Evolutionary conservation across 257 asterid genomes (phyloP), one percentile per base, ranked within the genome.

Genomic region (Scutellaria barbata): DNA sequence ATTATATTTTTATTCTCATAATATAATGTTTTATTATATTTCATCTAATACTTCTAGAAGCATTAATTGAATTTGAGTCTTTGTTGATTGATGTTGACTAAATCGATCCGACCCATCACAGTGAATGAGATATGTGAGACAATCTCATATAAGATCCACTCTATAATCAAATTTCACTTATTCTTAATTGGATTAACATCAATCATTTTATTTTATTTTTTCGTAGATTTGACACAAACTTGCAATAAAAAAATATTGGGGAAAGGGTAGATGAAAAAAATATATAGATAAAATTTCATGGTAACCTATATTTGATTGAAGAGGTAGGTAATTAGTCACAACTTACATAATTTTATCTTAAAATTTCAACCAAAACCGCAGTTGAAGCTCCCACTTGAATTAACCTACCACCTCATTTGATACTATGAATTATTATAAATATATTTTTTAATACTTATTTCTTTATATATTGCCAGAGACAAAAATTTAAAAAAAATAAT

Each of bases 271-370:
- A 20, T 12, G 37, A 59, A 37, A 14, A 6, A 20, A 20, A 20
- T 20, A n/a, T n/a, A n/a, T 35, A 13, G 22, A 17, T 57, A 1
- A 33, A 58, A 58, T 35, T 33, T 58, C 30, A 6, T 58, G 14
- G 10, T 35, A 58, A 6, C 35, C 66, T 8, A 50, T 11, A 16
- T 50, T 6, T 50, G 25, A 8, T 39, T 40, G 66, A 10, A n/a
- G 4, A 37, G 13, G n/a, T 61, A 14, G 35, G 51, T 40, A 61
- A 61, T 39, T 61, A 16, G 66, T 61, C 66, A 61, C 45, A 14
- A 14, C 48, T 0, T 10, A 17, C 0, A 50, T 61, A 61, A 61
- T 61, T 41, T 39, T 61, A 39, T 61, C 66, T 39, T 61, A 1
- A 61, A 39, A 39, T n/a, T 8, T 12, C 45, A 33, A 30, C 41